Base-by-base conservation (phyloP, 73 alveolate genomes). In the Diophrys appendiculata region DNA sequence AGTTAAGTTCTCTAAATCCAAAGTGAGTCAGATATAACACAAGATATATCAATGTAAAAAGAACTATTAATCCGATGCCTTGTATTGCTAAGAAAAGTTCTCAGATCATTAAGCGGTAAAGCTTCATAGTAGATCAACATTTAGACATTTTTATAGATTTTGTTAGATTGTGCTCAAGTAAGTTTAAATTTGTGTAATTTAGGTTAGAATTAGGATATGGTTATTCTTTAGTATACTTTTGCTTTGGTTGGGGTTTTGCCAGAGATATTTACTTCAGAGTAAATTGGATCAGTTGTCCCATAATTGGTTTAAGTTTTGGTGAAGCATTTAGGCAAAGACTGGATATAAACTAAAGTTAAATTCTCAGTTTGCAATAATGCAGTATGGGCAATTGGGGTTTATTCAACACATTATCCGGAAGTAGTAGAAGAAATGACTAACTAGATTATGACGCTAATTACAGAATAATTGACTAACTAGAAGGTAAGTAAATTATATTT, bases 311-410 rank as follows among this genome's bases (percentile, higher is more conserved):
- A 67, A 28, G 52, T 0, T 2, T 2, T 2, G n/a, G 1, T 18
- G 33, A 67, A 67, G 18, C 2, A 67, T 2, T 25, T 27, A 67
- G 14, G 75, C 29, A 33, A 28, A 5, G 32, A 43, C 60, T 60
- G 28, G 31, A 60, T 22, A 11, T 3, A 70, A 27, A 32, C 69
- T 33, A 70, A 70, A 8, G 3, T 27, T 27, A 2, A 26, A 30
- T 3, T 70, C 55, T 68, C 92, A 25, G 76, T 69, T 30, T 72
- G 86, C 65, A 86, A 86, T 65, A 86, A 86, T 67, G 89, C 93
- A 18, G 78, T 79, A 54, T 86, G 89, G 89, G 71, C 76, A 55
- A 32, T 80, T 8, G 93, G 93, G 0, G 77, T 77, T 28, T 56
- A 76, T 5, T 67, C 82, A 13, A 29, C 74, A 11, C 65, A 30